Evolutionary conservation across 129 eudicot genomes (phyloP).

Genomic region (Flaveria ramosissima): DNA sequence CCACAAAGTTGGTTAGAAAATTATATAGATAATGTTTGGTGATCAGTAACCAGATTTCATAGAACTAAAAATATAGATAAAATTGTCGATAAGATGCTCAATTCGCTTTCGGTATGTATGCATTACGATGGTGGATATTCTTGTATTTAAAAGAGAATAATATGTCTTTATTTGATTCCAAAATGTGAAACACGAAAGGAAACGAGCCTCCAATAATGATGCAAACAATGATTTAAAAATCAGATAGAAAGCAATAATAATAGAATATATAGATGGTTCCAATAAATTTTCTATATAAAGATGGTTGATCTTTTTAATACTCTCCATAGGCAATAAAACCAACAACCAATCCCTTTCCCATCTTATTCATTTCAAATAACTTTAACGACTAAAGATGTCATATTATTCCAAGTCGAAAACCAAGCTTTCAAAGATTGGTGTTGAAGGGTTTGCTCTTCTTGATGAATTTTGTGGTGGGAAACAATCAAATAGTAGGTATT

Average conservation of each 20-base stretch:
- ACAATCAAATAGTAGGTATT: conserved; percentile 2
- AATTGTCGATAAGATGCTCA: not conserved
- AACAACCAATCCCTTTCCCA: not conserved
- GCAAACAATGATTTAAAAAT: not conserved
- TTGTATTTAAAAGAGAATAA: not conserved
- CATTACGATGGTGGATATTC: not conserved
- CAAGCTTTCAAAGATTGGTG: conserved; percentile 27
- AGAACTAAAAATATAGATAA: not conserved
- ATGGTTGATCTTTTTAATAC: not conserved
- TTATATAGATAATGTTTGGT: not conserved
- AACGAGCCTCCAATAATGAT: not conserved
- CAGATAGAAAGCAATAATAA: not conserved
- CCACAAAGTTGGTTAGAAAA: not conserved
- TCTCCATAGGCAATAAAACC: not conserved
- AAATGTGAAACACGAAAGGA: conserved; percentile 15
- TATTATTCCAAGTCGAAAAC: conserved; percentile 21
- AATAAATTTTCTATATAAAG: conserved; percentile 25
- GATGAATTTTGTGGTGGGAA: conserved; percentile 17
- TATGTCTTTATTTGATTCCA: conserved; percentile 8
- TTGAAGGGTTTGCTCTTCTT: conserved; percentile 30
- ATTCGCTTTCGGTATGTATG: not conserved
- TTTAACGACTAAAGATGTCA: not conserved
- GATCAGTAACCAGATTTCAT: not conserved
- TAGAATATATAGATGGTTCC: not conserved
- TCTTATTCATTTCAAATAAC: not conserved